These are phyloP conservation scores for Colletotrichum viniferum DNA, from an alignment of 2,329 filamentous ascomycete genomes.

Conservation along the genomic window DNA sequence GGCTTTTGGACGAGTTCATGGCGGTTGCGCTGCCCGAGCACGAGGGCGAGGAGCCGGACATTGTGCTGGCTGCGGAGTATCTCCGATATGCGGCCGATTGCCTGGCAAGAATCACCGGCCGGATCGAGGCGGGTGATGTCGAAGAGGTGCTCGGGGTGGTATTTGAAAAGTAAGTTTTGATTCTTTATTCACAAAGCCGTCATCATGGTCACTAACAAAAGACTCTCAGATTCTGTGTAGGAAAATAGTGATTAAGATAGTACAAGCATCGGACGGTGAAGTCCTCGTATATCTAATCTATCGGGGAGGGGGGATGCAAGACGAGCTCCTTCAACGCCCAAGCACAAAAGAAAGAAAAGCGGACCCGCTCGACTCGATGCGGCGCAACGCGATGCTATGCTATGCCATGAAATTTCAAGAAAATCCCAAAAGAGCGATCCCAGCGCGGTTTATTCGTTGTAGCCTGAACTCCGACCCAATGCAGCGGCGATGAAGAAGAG, in stretches of 20 bases:
- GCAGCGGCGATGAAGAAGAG: not conserved
- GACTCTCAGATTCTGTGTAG: conserved; percentile 56
- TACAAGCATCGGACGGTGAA: not conserved
- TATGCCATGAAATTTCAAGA: not conserved
- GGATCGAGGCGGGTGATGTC: conserved; percentile 84
- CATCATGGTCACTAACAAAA: not conserved
- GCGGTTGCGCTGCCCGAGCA: conserved; percentile 50
- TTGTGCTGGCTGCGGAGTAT: conserved; percentile 89
- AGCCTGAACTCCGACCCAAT: conserved; percentile 13
- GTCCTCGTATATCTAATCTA: conserved; percentile 14
- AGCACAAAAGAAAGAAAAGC: not conserved
- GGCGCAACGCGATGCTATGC: not conserved
- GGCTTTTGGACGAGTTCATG: conserved; percentile 76
- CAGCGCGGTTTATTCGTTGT: not conserved
- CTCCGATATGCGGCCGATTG: conserved; percentile 80
- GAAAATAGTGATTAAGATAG: conserved; percentile 44
- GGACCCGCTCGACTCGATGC: not conserved
- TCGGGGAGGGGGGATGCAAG: not conserved
- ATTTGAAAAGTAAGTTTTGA: conserved; percentile 83
- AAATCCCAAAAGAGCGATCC: not conserved
- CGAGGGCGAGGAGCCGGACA: conserved; percentile 66
- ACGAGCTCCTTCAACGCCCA: not conserved
- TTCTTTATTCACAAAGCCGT: not conserved
- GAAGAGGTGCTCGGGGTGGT: conserved; percentile 96
- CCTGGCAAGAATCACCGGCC: conserved; percentile 86